Percentiles rank a stretch among this genome's conserved stretches.
phyloP scores from a whole-genome alignment of 2,329 filamentous ascomycete genomes.

The Polychaeton citri region DNA sequence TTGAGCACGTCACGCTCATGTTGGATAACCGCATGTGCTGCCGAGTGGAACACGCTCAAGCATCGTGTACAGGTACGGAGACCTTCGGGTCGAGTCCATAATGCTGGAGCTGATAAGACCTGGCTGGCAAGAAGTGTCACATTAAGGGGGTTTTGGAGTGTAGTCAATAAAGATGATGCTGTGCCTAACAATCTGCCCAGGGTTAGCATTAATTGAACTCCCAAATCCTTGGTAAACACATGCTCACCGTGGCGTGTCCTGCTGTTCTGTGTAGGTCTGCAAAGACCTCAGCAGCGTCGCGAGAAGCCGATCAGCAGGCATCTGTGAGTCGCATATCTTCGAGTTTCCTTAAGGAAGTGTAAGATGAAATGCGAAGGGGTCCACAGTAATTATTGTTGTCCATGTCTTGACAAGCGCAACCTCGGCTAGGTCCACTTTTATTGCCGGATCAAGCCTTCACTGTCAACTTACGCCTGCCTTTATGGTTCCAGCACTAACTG shows the following conservation, averaged over 20 bases:
- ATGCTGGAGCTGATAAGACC: conserved; percentile 54
- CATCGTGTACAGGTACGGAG: conserved; percentile 51
- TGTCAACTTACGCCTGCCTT: no score
- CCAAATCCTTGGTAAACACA: conserved; percentile 2
- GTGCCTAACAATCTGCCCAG: conserved; percentile 42
- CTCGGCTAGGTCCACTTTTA: no score
- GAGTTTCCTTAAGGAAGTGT: no score
- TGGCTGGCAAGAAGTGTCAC: conserved; percentile 60
- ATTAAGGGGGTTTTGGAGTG: conserved; percentile 62
- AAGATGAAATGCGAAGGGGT: no score
- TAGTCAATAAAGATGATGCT: conserved; percentile 53
- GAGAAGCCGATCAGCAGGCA: conserved; percentile 55
- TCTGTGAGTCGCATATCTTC: conserved; percentile 20
- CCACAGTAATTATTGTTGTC: no score
- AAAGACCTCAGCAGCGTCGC: conserved; percentile 52
- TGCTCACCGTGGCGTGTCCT: conserved; percentile 46
- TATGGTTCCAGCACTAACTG: no score
- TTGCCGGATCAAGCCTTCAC: no score
- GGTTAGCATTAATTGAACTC: conserved; percentile 5
- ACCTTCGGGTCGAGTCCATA: conserved; percentile 53
- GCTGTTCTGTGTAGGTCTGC: conserved; percentile 43
- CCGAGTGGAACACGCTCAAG: conserved; percentile 59
- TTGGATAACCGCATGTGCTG: conserved; percentile 43
- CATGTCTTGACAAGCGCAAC: no score
- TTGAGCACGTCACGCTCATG: conserved; percentile 27